phyloP scores from a whole-genome alignment of 23 red algal genomes.

The Cyanidiococcus yangmingshanensis region DNA sequence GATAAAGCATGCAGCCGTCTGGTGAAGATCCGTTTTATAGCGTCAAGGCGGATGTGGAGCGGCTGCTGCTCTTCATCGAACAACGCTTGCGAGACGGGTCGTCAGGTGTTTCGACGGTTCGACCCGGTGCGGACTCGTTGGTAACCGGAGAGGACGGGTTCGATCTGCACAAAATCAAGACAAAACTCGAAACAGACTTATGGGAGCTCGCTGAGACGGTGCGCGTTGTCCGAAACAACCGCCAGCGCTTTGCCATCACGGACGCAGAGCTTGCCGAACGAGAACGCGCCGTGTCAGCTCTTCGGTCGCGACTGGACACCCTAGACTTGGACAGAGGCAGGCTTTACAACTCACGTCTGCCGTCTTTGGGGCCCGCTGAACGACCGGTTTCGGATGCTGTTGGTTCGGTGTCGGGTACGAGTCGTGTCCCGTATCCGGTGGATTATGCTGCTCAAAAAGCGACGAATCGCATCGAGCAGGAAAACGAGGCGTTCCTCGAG shows the following conservation, averaged over 20 bases:
- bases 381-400: neutral
- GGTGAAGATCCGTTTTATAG: neutral
- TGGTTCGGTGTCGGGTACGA: neutral
- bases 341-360: neutral
- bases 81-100: neutral
- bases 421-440: neutral
- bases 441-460: neutral
- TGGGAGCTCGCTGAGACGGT: conserved; percentile 1
- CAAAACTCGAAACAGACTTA: neutral
- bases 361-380: neutral
- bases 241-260: neutral
- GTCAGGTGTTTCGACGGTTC: neutral
- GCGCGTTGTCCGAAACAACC: neutral
- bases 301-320: neutral
- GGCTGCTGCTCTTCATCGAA: neutral
- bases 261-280: conserved; percentile 14
- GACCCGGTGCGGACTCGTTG: neutral
- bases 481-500: conserved; percentile 4
- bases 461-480: neutral
- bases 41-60: neutral
- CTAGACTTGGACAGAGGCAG: neutral
- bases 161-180: neutral
- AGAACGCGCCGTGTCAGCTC: neutral
- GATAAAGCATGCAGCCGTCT: neutral
- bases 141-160: neutral